A percentile compares a stretch with the other conserved stretches of the same genome.
These are phyloP conservation scores for Aspergillus sp. DNA, from an alignment of 2,329 filamentous ascomycete genomes.

Conservation along the genomic window DNA sequence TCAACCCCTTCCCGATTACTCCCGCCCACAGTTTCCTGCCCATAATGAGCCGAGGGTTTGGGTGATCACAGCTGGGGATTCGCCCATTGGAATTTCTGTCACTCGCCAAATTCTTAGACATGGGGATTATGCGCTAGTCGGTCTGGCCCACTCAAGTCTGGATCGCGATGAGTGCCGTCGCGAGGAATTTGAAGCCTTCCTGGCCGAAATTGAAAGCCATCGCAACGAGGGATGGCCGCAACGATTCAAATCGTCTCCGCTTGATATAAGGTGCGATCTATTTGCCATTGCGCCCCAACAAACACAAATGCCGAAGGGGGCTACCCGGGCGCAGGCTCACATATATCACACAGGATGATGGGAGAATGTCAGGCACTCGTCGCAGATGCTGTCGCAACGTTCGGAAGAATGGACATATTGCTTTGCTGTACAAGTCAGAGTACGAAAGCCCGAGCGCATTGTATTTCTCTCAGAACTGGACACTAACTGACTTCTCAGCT, in stretches of 20 bases:
- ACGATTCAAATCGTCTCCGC: slow-evolving; percentile 62
- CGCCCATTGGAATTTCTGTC: slow-evolving; percentile 79
- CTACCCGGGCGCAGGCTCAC: slow-evolving; percentile 12
- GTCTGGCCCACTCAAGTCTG: slow-evolving; percentile 74
- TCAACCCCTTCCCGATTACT: slow-evolving; percentile 29
- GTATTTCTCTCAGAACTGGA: background rate
- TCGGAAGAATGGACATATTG: slow-evolving; percentile 85
- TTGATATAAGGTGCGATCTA: slow-evolving; percentile 53
- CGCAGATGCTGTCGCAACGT: slow-evolving; percentile 79
- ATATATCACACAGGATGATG: slow-evolving; percentile 46
- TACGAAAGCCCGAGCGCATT: slow-evolving; percentile 36
- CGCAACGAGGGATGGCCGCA: slow-evolving; percentile 77
- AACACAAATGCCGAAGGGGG: background rate
- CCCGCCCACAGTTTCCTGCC: slow-evolving; percentile 53
- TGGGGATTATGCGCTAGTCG: slow-evolving; percentile 86
- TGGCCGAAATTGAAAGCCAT: slow-evolving; percentile 60
- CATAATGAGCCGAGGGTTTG: slow-evolving; percentile 77
- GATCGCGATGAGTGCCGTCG: slow-evolving; percentile 71
- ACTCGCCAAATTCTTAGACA: slow-evolving; percentile 81
- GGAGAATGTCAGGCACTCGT: slow-evolving; percentile 80
- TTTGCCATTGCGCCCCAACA: background rate
- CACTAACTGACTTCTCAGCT: slow-evolving; percentile 49
- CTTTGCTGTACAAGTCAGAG: slow-evolving; percentile 87
- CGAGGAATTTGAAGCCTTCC: slow-evolving; percentile 75
- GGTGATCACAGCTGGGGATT: slow-evolving; percentile 85